These are phyloP conservation scores for Talaromyces ruber DNA, from an alignment of 495 filamentous ascomycete species.

Conservation along the genomic window DNA sequence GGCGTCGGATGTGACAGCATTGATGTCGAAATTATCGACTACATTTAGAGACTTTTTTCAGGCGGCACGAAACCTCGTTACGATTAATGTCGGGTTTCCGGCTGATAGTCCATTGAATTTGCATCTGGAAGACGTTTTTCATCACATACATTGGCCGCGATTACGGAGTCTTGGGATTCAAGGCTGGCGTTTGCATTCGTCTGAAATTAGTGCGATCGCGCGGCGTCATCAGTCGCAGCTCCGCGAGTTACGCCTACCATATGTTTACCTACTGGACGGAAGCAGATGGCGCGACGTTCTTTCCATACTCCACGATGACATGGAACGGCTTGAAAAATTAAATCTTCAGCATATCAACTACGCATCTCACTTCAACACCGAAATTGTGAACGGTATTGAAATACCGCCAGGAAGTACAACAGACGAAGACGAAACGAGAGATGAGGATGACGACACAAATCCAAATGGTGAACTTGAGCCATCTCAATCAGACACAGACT, in stretches of 20 bases:
- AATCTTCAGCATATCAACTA: constrained; percentile 57
- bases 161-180: constrained; percentile 58
- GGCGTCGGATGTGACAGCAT: constrained; percentile 41
- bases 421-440: constrained; percentile 8
- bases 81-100: constrained; percentile 61
- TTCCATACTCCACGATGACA: constrained; percentile 43
- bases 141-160: constrained; percentile 50
- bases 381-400: constrained; percentile 17
- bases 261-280: constrained; percentile 49
- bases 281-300: constrained; percentile 56
- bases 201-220: constrained; percentile 51
- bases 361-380: constrained; percentile 42
- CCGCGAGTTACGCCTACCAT: constrained; percentile 47
- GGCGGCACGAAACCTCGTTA: constrained; percentile 49
- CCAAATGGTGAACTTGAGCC: constrained; percentile 13
- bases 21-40: constrained; percentile 44
- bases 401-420: constrained; percentile 10
- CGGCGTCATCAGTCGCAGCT: constrained; percentile 48
- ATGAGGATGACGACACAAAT: not conserved
- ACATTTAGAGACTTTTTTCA: constrained; percentile 49
- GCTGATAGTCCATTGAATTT: constrained; percentile 46
- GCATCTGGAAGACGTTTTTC: constrained; percentile 52
- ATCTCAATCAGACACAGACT: constrained; percentile 7
- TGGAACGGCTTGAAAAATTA: constrained; percentile 51
- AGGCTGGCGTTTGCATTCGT: constrained; percentile 49